A percentile compares a stretch with the other conserved stretches of the same genome.
Evolutionary conservation across 768 basidiomycete genomes (phyloP).

Genomic region (Podaxis mareebaensis): DNA sequence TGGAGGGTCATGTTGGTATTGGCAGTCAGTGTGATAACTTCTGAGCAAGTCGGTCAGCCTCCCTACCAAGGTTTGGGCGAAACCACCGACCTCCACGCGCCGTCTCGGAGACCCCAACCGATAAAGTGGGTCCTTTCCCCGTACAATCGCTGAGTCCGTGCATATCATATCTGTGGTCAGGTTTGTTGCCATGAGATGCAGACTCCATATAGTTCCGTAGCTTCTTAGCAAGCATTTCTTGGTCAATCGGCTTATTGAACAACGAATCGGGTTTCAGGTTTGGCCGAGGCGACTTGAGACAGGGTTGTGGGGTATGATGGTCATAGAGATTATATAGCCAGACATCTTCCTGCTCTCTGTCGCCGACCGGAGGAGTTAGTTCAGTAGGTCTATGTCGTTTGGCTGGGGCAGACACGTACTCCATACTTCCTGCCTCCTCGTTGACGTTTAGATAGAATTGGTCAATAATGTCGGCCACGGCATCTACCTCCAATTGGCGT

Average conservation of each 20-base stretch:
- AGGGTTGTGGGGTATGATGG: constrained; percentile 18
- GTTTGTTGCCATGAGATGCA: background rate
- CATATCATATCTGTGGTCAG: background rate
- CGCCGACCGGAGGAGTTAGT: constrained; percentile 2
- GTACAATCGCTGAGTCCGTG: background rate
- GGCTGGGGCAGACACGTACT: constrained; percentile 19
- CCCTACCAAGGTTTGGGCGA: too few species aligned
- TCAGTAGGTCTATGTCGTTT: background rate
- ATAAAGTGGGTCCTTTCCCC: background rate
- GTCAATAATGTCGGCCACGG: constrained; percentile 22
- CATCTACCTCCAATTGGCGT: constrained; percentile 14
- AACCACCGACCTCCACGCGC: constrained; percentile 4
- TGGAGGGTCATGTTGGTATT: background rate
- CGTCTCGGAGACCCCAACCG: background rate
- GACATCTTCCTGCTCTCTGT: constrained; percentile 30
- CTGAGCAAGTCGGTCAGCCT: background rate
- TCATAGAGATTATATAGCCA: constrained; percentile 31
- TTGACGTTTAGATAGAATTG: constrained; percentile 20
- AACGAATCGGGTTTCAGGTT: background rate
- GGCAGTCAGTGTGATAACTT: background rate
- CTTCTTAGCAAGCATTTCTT: constrained; percentile 11
- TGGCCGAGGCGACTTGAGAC: constrained; percentile 2
- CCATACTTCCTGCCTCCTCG: constrained; percentile 14
- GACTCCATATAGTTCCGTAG: constrained; percentile 13
- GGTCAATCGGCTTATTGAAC: constrained; percentile 1